Evolutionary conservation across 345 rosid genomes (phyloP).

Genomic region (Pseudoturritis turrita): DNA sequence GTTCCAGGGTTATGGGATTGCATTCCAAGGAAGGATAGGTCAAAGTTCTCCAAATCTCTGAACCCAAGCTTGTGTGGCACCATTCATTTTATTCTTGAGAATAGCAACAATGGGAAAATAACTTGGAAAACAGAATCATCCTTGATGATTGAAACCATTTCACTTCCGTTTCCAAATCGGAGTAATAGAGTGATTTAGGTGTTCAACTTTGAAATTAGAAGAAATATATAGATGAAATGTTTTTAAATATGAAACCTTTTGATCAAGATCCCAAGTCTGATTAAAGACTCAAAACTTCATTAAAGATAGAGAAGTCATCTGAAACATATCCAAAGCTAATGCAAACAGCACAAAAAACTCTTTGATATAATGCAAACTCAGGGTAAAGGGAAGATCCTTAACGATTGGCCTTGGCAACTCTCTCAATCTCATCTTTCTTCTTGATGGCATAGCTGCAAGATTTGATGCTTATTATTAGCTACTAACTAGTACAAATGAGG

Average conservation of each 20-base stretch:
- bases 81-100: too few species aligned
- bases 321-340: slow-evolving; percentile 29
- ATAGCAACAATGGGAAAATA: too few species aligned
- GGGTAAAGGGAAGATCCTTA: slow-evolving; percentile 28
- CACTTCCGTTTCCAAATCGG: too few species aligned
- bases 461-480: neutral
- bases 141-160: neutral
- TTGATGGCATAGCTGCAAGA: slow-evolving; percentile 78
- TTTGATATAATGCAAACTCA: slow-evolving; percentile 2
- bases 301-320: slow-evolving; percentile 5
- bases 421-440: slow-evolving; percentile 95
- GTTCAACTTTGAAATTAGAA: neutral
- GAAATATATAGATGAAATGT: neutral
- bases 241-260: neutral
- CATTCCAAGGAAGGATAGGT: too few species aligned
- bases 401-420: slow-evolving; percentile 99
- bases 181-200: too few species aligned
- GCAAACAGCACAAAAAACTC: slow-evolving; percentile 11
- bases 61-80: too few species aligned
- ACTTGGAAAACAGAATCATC: too few species aligned
- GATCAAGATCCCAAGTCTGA: slow-evolving; percentile 3
- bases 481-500: neutral
- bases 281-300: slow-evolving; percentile 25
- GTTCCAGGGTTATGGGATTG: too few species aligned
- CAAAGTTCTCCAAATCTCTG: too few species aligned